These are phyloP conservation scores for Salix exigua DNA, from an alignment of 345 rosid genomes.

Conservation along the genomic window DNA sequence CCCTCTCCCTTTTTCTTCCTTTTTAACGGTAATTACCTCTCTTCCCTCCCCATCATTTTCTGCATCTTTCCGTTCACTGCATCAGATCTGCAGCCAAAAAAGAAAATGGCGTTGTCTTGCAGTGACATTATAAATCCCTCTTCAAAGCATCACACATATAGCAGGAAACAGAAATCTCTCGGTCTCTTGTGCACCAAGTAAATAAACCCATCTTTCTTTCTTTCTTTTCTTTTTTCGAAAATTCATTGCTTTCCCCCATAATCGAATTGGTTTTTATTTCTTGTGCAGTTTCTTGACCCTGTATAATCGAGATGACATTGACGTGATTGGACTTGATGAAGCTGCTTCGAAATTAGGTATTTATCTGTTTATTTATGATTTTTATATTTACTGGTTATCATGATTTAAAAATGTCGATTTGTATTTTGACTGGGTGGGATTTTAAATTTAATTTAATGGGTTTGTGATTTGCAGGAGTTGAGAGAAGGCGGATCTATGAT, in stretches of 20 bases:
- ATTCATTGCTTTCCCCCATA: background rate
- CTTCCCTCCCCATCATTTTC: background rate
- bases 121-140: background rate
- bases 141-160: conserved; percentile 51
- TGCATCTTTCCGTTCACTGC: background rate
- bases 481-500: conserved; percentile 36
- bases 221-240: background rate
- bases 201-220: background rate
- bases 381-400: background rate
- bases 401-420: background rate
- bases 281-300: conserved; percentile 61
- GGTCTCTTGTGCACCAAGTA: conserved; percentile 91
- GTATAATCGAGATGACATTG: conserved; percentile 63
- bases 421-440: background rate
- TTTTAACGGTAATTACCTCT: background rate
- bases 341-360: conserved; percentile 74
- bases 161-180: conserved; percentile 85
- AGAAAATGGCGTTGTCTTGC: background rate
- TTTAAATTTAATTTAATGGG: background rate
- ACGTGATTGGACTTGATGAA: conserved; percentile 73
- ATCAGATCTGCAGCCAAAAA: background rate
- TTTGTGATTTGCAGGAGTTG: conserved; percentile 23
- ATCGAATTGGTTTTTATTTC: background rate
- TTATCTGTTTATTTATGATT: background rate
- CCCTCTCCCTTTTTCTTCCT: background rate